Evolutionary conservation across 2,329 filamentous ascomycete genomes (phyloP).

Genomic region (Colletotrichum tanaceti): DNA sequence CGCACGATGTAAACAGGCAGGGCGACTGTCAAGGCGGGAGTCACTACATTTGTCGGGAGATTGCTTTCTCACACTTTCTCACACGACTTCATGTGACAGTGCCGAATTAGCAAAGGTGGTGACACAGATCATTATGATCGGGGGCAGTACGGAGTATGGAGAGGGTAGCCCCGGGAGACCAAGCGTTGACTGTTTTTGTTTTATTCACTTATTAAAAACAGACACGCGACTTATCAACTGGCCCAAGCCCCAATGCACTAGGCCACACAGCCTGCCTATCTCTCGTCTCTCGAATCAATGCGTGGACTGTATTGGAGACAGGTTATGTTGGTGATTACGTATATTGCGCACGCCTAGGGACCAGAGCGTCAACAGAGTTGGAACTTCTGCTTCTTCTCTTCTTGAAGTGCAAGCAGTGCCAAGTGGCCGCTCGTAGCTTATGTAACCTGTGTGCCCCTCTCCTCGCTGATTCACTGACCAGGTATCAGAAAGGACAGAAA

Average conservation of each 20-base stretch:
- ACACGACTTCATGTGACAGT: background rate
- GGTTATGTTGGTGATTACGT: background rate
- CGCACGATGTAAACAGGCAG: background rate
- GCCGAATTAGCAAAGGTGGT: background rate
- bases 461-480: background rate
- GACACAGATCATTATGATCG: background rate
- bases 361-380: background rate
- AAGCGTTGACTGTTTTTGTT: slow-evolving; percentile 33
- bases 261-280: background rate
- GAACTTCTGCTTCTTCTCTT: background rate
- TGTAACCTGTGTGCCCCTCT: background rate
- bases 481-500: background rate
- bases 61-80: background rate
- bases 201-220: slow-evolving; percentile 38
- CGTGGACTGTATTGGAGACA: background rate
- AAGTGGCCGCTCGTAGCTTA: background rate
- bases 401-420: background rate
- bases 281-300: background rate
- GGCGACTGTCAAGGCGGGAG: background rate
- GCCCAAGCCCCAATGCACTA: slow-evolving; percentile 13
- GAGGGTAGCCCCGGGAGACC: slow-evolving; percentile 31
- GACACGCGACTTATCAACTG: slow-evolving; percentile 38
- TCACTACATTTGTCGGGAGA: no score
- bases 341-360: background rate
- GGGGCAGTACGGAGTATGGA: background rate